Base-by-base conservation (phyloP, 352 stramenopile genomes). In the Pseudoperonospora humuli region DNA sequence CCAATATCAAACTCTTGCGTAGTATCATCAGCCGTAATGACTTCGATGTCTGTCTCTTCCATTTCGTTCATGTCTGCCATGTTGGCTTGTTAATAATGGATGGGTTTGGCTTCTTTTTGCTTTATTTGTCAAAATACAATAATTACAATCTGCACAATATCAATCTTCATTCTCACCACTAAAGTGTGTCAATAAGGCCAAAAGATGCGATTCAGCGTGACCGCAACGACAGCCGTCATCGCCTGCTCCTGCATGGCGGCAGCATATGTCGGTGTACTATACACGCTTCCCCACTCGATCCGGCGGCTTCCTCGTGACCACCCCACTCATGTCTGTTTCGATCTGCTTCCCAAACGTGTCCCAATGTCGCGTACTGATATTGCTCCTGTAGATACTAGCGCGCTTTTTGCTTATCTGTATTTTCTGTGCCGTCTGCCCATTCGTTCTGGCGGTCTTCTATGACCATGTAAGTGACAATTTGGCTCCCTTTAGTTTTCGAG, bases 381-480 rank as follows among this genome's bases (percentile, higher is more conserved):
- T 29, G 14, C 19, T 37, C 18, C 21, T 48, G 17, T 36, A 94
- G 82, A 93, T 95, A 50, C 62, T 89, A 10, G 81, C 77, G 42
- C 79, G 81, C 24, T 93, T 92, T 60, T 57, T 92, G 48, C 60
- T 93, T n/a, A 88, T 95, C 37, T 86, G 69, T 61, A 87, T 93
- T 27, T 83, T 91, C 47, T 92, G 82, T 36, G 78, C 72, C 29
- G 49, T 90, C 14, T 92, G 80, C 36, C 82, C 82, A 20, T 88
- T 92, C 26, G 61, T 89, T 28, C 44, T 94, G 24, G 71, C 75
- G 17, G 65, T 86, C 29, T 94, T 91, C 45, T 90, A 89, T 37
- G 70, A 92, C 13, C 72, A 88, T 46, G 81, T 89, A 66, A 39
- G 77, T 28, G 25, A 17, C 14, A 23, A 6, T 24, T n/a, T 38